Evolutionary conservation across 2,329 filamentous ascomycete genomes (phyloP), one percentile per base, ranked within the genome.

Genomic region (Penicillium digitatum): DNA sequence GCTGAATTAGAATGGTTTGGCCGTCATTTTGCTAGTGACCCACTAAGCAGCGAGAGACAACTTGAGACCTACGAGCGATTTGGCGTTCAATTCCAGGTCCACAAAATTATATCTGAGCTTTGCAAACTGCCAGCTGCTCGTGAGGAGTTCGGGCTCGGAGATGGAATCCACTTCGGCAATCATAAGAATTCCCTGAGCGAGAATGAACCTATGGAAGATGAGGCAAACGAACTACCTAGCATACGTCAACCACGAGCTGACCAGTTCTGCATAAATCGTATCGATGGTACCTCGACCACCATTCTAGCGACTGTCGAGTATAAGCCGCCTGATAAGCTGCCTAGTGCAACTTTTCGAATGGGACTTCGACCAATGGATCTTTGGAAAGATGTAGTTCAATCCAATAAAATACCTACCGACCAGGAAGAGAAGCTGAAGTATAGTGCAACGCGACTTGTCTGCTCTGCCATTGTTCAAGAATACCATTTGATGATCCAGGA

Each of bases 91-190:
- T 32, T 34, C 2, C 14, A 40, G 16, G 34, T 52, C 32, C 12
- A 56, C 12, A 40, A 63, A 38, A 65, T 70, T 20, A 64, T 69
- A 53, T 54, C 61, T 18, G 55, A 63, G 39, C 54, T 70, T 26
- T 61, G 61, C 47, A 57, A 57, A 35, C 62, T 65, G 37, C 59
- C 65, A 45, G 62, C 57, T 26, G 65, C 66, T 42, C 53, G 57
- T 43, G 47, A 48, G 20, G 55, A 55, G 52, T 63, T 69, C 46
- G 39, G 61, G 2, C 51, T 69, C 18, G 53, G 57, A 10, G 53
- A 60, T 48, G 53, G 55, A 24, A 47, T 63, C 16, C 6, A 14
- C 26, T 62, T 62, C 42, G 50, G 51, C 6, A 57, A 59, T 38
- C 55, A 60, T n/a, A 29, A 8, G 9, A 51, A 62, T 32, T 24